These are phyloP conservation scores for Pterulicium gracile DNA, from an alignment of 1,284 basidiomycete genomes.

Conservation along the genomic window DNA sequence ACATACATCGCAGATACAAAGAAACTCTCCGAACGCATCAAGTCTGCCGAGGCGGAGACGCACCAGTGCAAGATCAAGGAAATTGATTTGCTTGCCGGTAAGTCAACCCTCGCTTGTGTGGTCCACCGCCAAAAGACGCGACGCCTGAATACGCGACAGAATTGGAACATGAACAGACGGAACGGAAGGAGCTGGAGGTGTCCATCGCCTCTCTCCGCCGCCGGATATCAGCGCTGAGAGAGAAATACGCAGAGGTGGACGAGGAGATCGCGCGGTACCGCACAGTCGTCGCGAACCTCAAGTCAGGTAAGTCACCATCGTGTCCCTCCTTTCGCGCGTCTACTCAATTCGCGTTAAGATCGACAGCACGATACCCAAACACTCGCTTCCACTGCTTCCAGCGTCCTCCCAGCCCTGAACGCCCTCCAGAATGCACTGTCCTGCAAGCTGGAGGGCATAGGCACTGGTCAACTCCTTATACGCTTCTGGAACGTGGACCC, in stretches of 20 bases:
- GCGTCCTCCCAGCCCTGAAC: conserved; percentile 43
- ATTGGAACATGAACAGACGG: conserved; percentile 57
- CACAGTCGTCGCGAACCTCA: conserved; percentile 42
- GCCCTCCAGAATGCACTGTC: conserved; percentile 49
- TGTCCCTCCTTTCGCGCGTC: background rate
- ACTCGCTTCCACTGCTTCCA: conserved; percentile 47
- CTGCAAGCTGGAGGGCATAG: conserved; percentile 67
- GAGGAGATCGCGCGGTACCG: conserved; percentile 62
- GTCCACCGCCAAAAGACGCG: too few species aligned
- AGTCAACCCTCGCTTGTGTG: too few species aligned
- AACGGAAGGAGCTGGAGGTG: conserved; percentile 57
- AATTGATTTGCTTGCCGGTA: conserved; percentile 60
- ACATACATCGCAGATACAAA: conserved; percentile 49
- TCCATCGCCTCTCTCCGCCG: conserved; percentile 50
- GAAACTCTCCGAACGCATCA: conserved; percentile 40
- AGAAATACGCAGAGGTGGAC: conserved; percentile 47
- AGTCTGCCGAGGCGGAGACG: conserved; percentile 51
- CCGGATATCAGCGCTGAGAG: conserved; percentile 47
- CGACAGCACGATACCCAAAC: conserved; percentile 56
- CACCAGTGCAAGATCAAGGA: conserved; percentile 62
- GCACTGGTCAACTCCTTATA: conserved; percentile 60
- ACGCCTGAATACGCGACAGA: too few species aligned
- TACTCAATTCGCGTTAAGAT: too few species aligned
- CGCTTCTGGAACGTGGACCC: conserved; percentile 62
- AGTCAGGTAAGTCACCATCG: conserved; percentile 57